Evolutionary conservation across 2,329 filamentous ascomycete species (phyloP).

Genomic region (Alternaria ventricosa): DNA sequence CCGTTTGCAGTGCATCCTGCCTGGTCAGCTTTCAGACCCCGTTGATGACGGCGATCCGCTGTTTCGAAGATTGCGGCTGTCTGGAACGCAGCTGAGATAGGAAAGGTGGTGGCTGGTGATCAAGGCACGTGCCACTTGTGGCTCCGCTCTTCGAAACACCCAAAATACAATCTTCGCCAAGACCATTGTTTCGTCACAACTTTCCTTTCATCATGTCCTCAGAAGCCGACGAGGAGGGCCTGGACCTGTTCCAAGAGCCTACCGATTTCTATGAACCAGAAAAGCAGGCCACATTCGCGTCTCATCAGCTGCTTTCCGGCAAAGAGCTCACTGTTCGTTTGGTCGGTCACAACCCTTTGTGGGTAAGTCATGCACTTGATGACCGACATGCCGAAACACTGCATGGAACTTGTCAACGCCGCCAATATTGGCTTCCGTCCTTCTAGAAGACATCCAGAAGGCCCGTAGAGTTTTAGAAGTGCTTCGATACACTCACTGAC

Average conservation of each 20-base stretch:
- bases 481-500: background rate
- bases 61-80: slow-evolving; percentile 5
- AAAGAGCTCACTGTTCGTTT: slow-evolving; percentile 73
- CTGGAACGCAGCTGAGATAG: slow-evolving; percentile 17
- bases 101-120: slow-evolving; percentile 16
- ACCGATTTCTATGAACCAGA: slow-evolving; percentile 80
- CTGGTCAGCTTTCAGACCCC: background rate
- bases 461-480: background rate
- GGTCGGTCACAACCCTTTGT: slow-evolving; percentile 85
- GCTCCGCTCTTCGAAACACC: slow-evolving; percentile 16
- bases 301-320: slow-evolving; percentile 73
- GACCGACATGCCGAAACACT: background rate
- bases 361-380: slow-evolving; percentile 60
- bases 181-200: slow-evolving; percentile 18
- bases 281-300: slow-evolving; percentile 74
- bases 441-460: slow-evolving; percentile 1
- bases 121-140: slow-evolving; percentile 14
- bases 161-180: slow-evolving; percentile 29
- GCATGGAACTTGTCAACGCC: background rate
- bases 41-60: slow-evolving; percentile 15
- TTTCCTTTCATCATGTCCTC: slow-evolving; percentile 31
- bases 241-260: slow-evolving; percentile 78
- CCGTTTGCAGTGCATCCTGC: background rate
- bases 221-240: slow-evolving; percentile 45
- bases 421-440: background rate